Evolutionary conservation across 495 filamentous ascomycete genomes (phyloP).

Genomic region (Aspergillus conjunctus): DNA sequence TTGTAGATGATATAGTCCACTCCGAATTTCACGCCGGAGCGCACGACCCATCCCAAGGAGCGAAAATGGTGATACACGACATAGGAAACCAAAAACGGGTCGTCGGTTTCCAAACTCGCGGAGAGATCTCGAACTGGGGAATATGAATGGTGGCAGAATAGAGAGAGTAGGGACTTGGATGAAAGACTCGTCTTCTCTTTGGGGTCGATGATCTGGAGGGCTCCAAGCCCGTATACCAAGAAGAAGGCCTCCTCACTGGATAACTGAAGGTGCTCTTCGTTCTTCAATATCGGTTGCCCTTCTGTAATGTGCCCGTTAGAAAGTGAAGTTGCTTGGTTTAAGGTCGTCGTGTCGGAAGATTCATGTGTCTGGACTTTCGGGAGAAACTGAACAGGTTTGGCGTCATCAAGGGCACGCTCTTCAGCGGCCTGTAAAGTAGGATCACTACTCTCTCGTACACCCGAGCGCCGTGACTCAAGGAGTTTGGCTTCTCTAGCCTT

Average conservation of each 20-base stretch:
- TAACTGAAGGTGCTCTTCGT: slow-evolving; percentile 91
- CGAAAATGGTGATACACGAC: slow-evolving; percentile 95
- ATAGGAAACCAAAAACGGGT: slow-evolving; percentile 85
- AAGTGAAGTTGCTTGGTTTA: neutral
- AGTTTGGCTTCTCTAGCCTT: slow-evolving; percentile 44
- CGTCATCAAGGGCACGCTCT: slow-evolving; percentile 28
- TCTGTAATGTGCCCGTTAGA: slow-evolving; percentile 27
- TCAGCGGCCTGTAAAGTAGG: slow-evolving; percentile 50
- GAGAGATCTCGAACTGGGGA: slow-evolving; percentile 57
- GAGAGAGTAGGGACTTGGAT: slow-evolving; percentile 54
- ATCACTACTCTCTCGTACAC: slow-evolving; percentile 41
- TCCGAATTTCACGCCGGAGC: slow-evolving; percentile 91
- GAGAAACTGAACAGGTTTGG: neutral
- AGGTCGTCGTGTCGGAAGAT: neutral
- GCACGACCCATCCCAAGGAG: slow-evolving; percentile 93
- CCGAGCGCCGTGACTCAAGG: slow-evolving; percentile 30
- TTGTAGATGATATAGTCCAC: slow-evolving; percentile 93
- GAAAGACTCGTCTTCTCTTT: slow-evolving; percentile 44
- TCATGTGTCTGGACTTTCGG: slow-evolving; percentile 14
- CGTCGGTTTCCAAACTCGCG: slow-evolving; percentile 59
- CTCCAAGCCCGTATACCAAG: slow-evolving; percentile 78
- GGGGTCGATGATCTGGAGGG: slow-evolving; percentile 65
- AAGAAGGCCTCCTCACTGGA: slow-evolving; percentile 92
- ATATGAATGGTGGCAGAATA: slow-evolving; percentile 69
- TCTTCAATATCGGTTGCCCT: slow-evolving; percentile 47